A percentile compares a stretch with the other conserved stretches of the same genome.
phyloP scores from a whole-genome alignment of 2,329 filamentous ascomycete species.

The Trichophyton mentagrophytes region DNA sequence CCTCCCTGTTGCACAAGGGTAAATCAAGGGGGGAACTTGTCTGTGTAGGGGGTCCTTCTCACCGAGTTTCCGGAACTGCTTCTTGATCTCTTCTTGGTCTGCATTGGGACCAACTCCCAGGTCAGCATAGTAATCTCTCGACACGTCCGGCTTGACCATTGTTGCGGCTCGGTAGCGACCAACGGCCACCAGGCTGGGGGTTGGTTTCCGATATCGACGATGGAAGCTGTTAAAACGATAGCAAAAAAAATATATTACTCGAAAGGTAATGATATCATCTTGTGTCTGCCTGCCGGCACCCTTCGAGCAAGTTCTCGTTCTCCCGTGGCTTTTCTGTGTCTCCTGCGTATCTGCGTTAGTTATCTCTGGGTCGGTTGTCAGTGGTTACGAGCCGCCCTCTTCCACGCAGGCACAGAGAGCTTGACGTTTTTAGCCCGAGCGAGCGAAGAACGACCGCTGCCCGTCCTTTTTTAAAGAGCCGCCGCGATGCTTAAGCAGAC shows the following conservation, averaged over 20 bases:
- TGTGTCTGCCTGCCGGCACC: neutral
- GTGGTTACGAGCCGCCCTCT: neutral
- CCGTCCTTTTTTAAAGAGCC: neutral
- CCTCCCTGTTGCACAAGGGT: neutral
- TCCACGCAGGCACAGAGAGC: neutral
- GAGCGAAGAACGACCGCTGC: neutral
- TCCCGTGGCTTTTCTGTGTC: no score
- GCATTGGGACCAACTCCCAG: conserved; percentile 58
- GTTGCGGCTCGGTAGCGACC: neutral
- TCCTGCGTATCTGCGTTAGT: neutral
- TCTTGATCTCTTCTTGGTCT: conserved; percentile 64
- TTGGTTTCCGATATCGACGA: neutral
- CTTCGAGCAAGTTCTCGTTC: neutral
- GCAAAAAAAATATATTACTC: neutral
- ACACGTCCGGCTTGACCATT: conserved; percentile 57
- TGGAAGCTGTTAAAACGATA: neutral
- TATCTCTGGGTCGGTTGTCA: neutral
- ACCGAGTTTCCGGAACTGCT: conserved; percentile 75
- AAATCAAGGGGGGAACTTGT: no score
- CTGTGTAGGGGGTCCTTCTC: conserved; percentile 17
- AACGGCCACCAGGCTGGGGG: neutral
- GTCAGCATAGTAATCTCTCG: conserved; percentile 74
- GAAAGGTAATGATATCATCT: neutral
- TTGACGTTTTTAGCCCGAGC: neutral
- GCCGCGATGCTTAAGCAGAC: neutral